Base-by-base conservation (phyloP, 2,329 filamentous ascomycete species). In the Clonostachys sp. region DNA sequence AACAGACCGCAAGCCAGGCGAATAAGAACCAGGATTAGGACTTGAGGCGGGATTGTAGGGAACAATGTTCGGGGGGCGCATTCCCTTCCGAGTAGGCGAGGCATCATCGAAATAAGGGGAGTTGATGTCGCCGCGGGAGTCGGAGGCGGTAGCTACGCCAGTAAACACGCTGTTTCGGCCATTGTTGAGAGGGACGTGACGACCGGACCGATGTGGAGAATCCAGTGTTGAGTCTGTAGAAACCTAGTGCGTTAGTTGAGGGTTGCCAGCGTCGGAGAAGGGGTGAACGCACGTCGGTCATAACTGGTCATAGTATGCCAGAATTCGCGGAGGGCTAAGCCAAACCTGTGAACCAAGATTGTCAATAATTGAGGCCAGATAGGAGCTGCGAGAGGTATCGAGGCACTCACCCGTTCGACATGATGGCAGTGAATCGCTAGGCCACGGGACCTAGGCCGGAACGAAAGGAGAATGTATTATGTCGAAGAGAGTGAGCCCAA, bases 271-370 rank as follows among this genome's bases (percentile, higher is more conserved):
- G 20, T 12, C 16, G 34, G 13, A 44, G 42, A 14, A 44, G 42
- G 42, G 38, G 45, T 44, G 52, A 18, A 72, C 81, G 63, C 71
- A 86, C 82, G 82, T 70, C 82, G 72, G 65, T 86, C 82, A 72
- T 86, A 75, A 58, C 81, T 86, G 68, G 82, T 86, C 80, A 86
- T 94, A 57, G 87, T 83, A 77, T 97, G 94, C 94, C 94, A 99
- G 73, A 99, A 92, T 52, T 87, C 88, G 70, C 87, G 87, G 70
- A 94, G 87, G 69, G 86, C 83, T 58, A 79, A 79, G 58, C 82
- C 78, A 62, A 92, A 68, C 61, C 86, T 39, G 12, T 39, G 36
- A n/a, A 39, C 6, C 36, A n/a, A 39, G 12, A 39, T 39, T 18
- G 36, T 18, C 36, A 39, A 39, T 39, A 18, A n/a, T 39, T 39